Base-by-base conservation (phyloP, 176 grass and related monocot genomes). In the Pharus latifolius region DNA sequence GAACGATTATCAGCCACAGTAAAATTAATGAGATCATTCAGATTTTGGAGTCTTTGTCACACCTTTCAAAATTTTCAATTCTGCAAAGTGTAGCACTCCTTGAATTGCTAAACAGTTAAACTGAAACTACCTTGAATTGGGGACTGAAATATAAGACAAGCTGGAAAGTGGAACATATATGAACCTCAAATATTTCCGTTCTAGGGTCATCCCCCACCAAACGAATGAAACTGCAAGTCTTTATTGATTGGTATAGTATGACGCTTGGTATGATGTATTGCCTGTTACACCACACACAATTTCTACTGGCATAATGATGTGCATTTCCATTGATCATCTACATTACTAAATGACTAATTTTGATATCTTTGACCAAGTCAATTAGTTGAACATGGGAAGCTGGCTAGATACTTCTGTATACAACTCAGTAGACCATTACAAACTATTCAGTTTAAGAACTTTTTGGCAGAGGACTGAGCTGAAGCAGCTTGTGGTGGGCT, bases 81-180 rank as follows among this genome's bases (percentile, higher is more conserved):
- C 11, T 81, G 49, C 35, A n/a, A 67, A 74, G 44, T 64, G 4
- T n/a, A n/a, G n/a, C 45, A 31, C 30, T 60, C 29, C 44, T 48
- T 69, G 47, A n/a, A 34, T 64, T 73, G 50, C 5, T 67, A 66
- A 74, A 67, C 17, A 60, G 59, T 51, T 42, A 42, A 67, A 49
- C 18, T 49, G 4, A 41, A 59, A 1, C 18, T 56, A 33, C 3
- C 16, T 31, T 49, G n/a, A 73, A 63, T 19, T 50, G 28, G 9
- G 41, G n/a, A 48, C 32, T 28, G 37, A 17, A 54, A 65, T 45
- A 29, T 53, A 40, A 65, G 4, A 22, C 42, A 45, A 12, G n/a
- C 51, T 67, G 34, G 24, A 73, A 66, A 33, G 20, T 69, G 46
- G 26, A 27, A 48, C n/a, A 15, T 72, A 73, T 34, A 30, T 73